These are phyloP conservation scores for Fusarium aywerte DNA, from an alignment of 2,329 filamentous ascomycete species.

Conservation along the genomic window DNA sequence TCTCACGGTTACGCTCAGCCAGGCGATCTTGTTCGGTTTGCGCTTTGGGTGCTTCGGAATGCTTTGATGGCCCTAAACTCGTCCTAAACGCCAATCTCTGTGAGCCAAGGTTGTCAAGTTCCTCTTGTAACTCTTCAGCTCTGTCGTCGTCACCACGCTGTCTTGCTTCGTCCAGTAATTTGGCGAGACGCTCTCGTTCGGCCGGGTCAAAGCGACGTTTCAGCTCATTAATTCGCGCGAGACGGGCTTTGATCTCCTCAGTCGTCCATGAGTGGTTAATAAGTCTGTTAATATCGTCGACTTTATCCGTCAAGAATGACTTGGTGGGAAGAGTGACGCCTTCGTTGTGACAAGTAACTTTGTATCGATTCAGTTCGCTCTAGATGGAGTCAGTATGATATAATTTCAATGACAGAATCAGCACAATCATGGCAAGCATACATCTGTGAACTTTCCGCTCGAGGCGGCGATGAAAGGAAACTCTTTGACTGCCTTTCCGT, in stretches of 20 bases:
- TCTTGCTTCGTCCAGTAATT: constrained; percentile 73
- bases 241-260: constrained; percentile 81
- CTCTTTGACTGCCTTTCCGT: constrained; percentile 84
- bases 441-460: constrained; percentile 84
- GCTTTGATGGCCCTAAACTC: constrained; percentile 65
- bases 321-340: constrained; percentile 79
- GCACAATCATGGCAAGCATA: constrained; percentile 59
- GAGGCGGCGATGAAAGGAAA: constrained; percentile 94
- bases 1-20: constrained; percentile 83
- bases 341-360: constrained; percentile 77
- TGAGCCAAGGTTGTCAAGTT: constrained; percentile 71
- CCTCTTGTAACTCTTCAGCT: constrained; percentile 65
- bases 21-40: constrained; percentile 82
- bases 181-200: constrained; percentile 74
- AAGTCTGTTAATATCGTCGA: constrained; percentile 81
- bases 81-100: constrained; percentile 81
- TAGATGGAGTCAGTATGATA: constrained; percentile 53
- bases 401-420: not conserved
- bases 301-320: constrained; percentile 74
- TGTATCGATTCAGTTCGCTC: constrained; percentile 84
- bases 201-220: constrained; percentile 73
- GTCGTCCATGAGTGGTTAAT: constrained; percentile 85
- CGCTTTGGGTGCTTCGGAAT: constrained; percentile 59
- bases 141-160: constrained; percentile 70
- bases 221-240: constrained; percentile 75